Evolutionary conservation across 2,329 filamentous ascomycete species (phyloP).

Genomic region (Trichoderma brevicompactum): DNA sequence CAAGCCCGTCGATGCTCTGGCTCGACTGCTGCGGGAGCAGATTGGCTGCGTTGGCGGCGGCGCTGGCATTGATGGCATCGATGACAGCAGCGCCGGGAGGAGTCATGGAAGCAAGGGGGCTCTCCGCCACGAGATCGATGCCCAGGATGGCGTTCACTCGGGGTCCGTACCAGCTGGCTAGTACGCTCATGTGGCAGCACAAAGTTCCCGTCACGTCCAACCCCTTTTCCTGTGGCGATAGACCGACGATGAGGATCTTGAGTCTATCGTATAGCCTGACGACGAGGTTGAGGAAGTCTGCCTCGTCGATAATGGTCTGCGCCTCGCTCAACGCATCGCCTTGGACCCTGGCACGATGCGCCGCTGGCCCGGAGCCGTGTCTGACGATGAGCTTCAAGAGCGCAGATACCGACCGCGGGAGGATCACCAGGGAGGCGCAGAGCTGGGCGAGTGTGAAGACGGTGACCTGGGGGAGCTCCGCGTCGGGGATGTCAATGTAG

Average conservation of each 20-base stretch:
- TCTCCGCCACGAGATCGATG: slow-evolving; percentile 2
- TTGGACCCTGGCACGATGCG: not conserved
- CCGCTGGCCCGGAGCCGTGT: not conserved
- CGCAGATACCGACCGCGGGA: slow-evolving; percentile 20
- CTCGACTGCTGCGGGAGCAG: not conserved
- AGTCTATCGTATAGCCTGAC: slow-evolving; percentile 23
- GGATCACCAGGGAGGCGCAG: slow-evolving; percentile 5
- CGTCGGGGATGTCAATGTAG: slow-evolving; percentile 20
- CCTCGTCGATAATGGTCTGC: slow-evolving; percentile 22
- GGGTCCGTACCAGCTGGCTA: slow-evolving; percentile 20
- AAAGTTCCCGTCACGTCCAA: slow-evolving; percentile 10
- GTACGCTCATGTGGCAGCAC: slow-evolving; percentile 16
- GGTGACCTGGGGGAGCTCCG: slow-evolving; percentile 10
- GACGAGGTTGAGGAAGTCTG: slow-evolving; percentile 18
- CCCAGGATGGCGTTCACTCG: slow-evolving; percentile 7
- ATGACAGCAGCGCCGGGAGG: not conserved
- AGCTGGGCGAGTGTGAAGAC: slow-evolving; percentile 24
- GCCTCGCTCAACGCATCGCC: slow-evolving; percentile 17
- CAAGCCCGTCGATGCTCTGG: not conserved
- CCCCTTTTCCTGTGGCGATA: slow-evolving; percentile 4
- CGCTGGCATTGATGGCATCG: not conserved
- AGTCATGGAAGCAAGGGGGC: not conserved
- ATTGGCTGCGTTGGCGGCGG: not conserved
- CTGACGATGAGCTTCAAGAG: slow-evolving; percentile 17
- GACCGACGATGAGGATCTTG: slow-evolving; percentile 8